phyloP scores from a whole-genome alignment of 148 eudicot genomes.

The Vaccinium macrocarpon region DNA sequence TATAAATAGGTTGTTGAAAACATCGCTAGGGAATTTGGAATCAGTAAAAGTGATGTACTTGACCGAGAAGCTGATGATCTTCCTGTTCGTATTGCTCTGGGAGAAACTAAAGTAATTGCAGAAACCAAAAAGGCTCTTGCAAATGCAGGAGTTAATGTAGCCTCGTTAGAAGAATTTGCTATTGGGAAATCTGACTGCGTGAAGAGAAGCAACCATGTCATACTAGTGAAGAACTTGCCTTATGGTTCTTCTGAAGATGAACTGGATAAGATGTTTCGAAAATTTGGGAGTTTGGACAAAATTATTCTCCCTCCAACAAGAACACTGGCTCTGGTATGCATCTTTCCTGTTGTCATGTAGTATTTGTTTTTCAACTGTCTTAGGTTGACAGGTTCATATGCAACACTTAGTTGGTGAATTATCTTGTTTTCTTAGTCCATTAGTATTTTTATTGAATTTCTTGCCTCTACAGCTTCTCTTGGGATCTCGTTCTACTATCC shows the following conservation, averaged over 20 bases:
- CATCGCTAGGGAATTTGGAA: slow-evolving; percentile 81
- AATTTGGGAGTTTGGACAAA: slow-evolving; percentile 85
- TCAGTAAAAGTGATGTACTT: slow-evolving; percentile 75
- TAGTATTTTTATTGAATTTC: not conserved
- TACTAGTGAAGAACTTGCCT: slow-evolving; percentile 89
- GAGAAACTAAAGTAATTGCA: slow-evolving; percentile 88
- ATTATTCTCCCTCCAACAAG: slow-evolving; percentile 86
- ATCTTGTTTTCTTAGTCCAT: not conserved
- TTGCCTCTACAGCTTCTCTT: not conserved
- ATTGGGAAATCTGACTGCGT: slow-evolving; percentile 46
- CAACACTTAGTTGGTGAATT: not conserved
- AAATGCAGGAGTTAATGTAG: slow-evolving; percentile 80
- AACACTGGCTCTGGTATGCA: slow-evolving; percentile 84
- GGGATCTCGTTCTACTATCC: not conserved
- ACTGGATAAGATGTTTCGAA: slow-evolving; percentile 74
- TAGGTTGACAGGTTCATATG: not conserved
- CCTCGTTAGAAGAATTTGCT: slow-evolving; percentile 70
- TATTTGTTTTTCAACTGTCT: not conserved
- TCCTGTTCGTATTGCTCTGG: slow-evolving; percentile 87
- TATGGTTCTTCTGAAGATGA: slow-evolving; percentile 78
- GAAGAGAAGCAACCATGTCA: slow-evolving; percentile 83
- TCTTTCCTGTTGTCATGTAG: not conserved
- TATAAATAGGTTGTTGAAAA: slow-evolving; percentile 72
- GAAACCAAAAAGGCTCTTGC: slow-evolving; percentile 87
- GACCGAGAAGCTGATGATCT: slow-evolving; percentile 85